Conservation (phyloP, 805 yeast species). For the Hanseniaspora vineae region DNA sequence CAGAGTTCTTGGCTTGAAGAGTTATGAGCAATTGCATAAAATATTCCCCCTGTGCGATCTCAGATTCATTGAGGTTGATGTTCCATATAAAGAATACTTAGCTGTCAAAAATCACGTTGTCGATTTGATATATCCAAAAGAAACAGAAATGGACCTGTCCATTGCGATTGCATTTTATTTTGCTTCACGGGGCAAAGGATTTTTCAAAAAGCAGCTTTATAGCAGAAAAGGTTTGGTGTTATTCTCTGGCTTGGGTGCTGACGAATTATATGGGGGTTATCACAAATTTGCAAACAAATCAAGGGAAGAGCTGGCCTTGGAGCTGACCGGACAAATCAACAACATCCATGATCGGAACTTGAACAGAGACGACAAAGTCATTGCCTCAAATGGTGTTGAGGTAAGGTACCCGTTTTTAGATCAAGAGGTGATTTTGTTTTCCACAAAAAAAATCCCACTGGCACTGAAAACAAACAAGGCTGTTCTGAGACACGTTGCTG, state of each 20-base stretch:
- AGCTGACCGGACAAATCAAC: slow-evolving; percentile 56
- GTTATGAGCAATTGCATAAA: slow-evolving; percentile 39
- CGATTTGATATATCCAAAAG: slow-evolving; percentile 64
- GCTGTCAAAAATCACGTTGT: slow-evolving; percentile 38
- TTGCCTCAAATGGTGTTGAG: slow-evolving; percentile 79
- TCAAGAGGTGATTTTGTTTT: slow-evolving; percentile 39
- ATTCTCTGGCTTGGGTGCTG: slow-evolving; percentile 92
- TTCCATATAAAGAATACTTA: slow-evolving; percentile 55
- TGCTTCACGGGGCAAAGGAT: slow-evolving; percentile 56
- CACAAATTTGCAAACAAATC: slow-evolving; percentile 54
- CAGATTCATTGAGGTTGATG: slow-evolving; percentile 53
- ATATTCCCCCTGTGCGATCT: slow-evolving; percentile 31
- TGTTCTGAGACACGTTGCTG: slow-evolving; percentile 52
- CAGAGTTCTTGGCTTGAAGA: slow-evolving; percentile 54
- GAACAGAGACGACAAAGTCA: slow-evolving; percentile 86
- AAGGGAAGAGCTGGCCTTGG: slow-evolving; percentile 35
- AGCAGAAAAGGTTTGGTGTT: slow-evolving; percentile 52
- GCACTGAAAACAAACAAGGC: slow-evolving; percentile 37
- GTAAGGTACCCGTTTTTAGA: slow-evolving; percentile 80
- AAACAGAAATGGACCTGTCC: slow-evolving; percentile 90
- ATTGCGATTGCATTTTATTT: slow-evolving; percentile 93
- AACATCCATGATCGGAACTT: slow-evolving; percentile 69
- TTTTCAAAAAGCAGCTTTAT: slow-evolving; percentile 21
- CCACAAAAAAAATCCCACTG: slow-evolving; percentile 36
- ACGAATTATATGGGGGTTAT: slow-evolving; percentile 93